Evolutionary conservation across 78 protist genomes (phyloP).

Genomic region (Dictyostelium brefeldianum): DNA sequence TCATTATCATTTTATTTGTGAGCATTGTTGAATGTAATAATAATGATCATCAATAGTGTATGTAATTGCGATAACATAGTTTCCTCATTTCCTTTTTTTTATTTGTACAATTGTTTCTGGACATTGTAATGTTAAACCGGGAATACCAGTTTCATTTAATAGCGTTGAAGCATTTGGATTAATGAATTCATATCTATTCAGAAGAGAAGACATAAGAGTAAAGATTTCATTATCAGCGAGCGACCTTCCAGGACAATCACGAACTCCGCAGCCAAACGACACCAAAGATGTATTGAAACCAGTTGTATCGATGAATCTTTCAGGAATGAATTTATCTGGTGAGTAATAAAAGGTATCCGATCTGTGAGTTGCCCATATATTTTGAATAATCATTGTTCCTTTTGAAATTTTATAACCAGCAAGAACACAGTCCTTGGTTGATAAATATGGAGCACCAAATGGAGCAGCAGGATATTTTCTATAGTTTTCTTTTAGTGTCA

Average conservation of each 20-base stretch:
- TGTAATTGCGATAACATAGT: too few species aligned
- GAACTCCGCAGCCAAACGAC: background rate
- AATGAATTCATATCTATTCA: slow-evolving; percentile 30
- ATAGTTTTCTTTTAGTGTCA: slow-evolving; percentile 7
- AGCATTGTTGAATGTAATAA: too few species aligned
- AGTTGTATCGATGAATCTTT: slow-evolving; percentile 14
- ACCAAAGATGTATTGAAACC: too few species aligned
- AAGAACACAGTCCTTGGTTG: background rate
- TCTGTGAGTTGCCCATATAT: slow-evolving; percentile 4
- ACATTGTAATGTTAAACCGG: background rate
- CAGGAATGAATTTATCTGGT: slow-evolving; percentile 24
- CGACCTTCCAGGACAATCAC: slow-evolving; percentile 20
- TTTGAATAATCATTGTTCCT: slow-evolving; percentile 9
- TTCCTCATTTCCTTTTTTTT: too few species aligned
- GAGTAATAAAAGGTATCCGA: background rate
- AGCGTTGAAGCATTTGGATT: background rate
- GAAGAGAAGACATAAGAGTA: background rate
- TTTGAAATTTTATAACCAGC: slow-evolving; percentile 28
- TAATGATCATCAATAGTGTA: too few species aligned
- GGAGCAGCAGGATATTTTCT: slow-evolving; percentile 41
- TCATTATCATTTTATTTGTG: too few species aligned
- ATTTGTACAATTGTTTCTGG: background rate
- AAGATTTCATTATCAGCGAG: slow-evolving; percentile 35
- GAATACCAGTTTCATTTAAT: background rate
- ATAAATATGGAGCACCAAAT: slow-evolving; percentile 30